phyloP scores from a whole-genome alignment of 2,329 filamentous ascomycete species.

The Alternaria hordeiaustralica region DNA sequence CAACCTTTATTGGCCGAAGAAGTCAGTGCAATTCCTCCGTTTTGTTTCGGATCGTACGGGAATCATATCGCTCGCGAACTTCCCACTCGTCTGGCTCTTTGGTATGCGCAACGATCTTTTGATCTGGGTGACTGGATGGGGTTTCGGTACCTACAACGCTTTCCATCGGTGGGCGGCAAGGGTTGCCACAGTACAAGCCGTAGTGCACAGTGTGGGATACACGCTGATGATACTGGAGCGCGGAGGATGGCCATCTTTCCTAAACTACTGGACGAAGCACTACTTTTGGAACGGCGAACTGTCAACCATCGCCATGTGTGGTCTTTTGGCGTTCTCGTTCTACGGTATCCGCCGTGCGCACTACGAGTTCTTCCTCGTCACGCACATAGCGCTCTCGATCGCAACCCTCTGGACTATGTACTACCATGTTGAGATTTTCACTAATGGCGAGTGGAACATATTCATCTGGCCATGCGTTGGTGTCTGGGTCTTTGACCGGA shows the following conservation, averaged over 20 bases:
- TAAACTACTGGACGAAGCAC: constrained; percentile 49
- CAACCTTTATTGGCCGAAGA: constrained; percentile 54
- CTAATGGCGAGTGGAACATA: constrained; percentile 54
- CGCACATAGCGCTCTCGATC: constrained; percentile 51
- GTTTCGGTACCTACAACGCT: constrained; percentile 69
- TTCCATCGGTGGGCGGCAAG: constrained; percentile 73
- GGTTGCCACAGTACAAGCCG: constrained; percentile 66
- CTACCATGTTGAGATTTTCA: constrained; percentile 62
- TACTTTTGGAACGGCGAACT: constrained; percentile 61
- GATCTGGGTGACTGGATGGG: constrained; percentile 72
- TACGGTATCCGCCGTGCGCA: constrained; percentile 59
- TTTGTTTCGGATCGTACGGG: constrained; percentile 70
- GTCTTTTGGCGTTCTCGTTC: constrained; percentile 55
- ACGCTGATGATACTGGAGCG: constrained; percentile 53
- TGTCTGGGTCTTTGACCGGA: constrained; percentile 60
- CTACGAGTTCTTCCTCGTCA: constrained; percentile 54
- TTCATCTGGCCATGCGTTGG: constrained; percentile 59
- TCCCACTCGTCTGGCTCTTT: constrained; percentile 71
- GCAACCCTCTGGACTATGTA: constrained; percentile 60
- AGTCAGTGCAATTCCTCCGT: constrained; percentile 54
- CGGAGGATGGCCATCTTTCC: constrained; percentile 49
- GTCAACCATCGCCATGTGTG: constrained; percentile 53
- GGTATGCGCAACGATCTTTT: constrained; percentile 71
- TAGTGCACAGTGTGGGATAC: constrained; percentile 69
- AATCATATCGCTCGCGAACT: constrained; percentile 67